Base-by-base conservation (phyloP, 768 basidiomycete genomes). In the Calocybe cyanea region DNA sequence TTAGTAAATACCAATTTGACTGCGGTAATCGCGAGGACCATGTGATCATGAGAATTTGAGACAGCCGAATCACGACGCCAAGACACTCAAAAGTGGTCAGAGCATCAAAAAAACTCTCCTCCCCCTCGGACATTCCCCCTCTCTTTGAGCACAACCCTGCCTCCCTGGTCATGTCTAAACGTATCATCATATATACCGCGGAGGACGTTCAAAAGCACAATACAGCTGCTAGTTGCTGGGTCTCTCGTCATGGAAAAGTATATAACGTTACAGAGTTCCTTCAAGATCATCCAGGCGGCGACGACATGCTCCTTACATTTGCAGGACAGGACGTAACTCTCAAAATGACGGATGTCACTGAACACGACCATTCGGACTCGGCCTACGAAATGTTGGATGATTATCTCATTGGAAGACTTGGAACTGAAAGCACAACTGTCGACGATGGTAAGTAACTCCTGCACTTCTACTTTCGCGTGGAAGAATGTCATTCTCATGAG, bases 381-480 rank as follows among this genome's bases (percentile, higher is more conserved):
- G 96, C 96, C 1, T 98, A 89, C 63, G 85, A 85, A 18, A 91
- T 99, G 83, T 61, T 99, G 61, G 81, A 85, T 21, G 92, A 95
- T 62, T 94, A 90, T 62, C 54, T 80, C 39, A 76, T 98, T 59
- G 96, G 96, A 17, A 78, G 85, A 48, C 57, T 98, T 46, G 92
- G 92, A 2, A 75, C 75, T 0, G 82, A 78, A 7, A 85, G 87
- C 52, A 80, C 71, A 15, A 81, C 83, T 31, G 86, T 95, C 45
- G 76, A 79, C 51, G 90, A 96, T 25, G 82, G 91, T 90, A 49
- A 46, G 82, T 72, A 21, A 19, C 43, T 35, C 38, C 41, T 37
- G 25, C 45, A 32, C n/a, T 15, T 28, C 10, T 38, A 17, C 23
- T 19, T 30, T n/a, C n/a, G n/a, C n/a, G n/a, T n/a, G n/a, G n/a